Base-by-base conservation (phyloP, 2,329 filamentous ascomycete species). In the Periconia macrospinosa region DNA sequence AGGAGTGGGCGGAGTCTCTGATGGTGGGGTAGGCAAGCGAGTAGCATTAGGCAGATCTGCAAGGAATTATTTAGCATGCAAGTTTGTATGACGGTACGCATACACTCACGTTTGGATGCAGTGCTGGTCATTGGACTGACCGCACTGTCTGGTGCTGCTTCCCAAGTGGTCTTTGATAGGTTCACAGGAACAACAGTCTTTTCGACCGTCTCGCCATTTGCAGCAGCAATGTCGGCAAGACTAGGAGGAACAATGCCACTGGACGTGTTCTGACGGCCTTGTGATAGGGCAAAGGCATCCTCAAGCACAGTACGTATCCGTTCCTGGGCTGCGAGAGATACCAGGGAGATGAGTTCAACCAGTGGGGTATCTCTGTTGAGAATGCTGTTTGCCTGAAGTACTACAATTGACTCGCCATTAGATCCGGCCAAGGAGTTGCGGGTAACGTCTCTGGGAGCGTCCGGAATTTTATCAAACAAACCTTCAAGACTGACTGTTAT, bases 261-360 rank as follows among this genome's bases (percentile, higher is more conserved):
- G 1, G 92, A 90, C 18, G 88, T 90, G 55, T 83, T 86, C 68
- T 90, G 88, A 50, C 93, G 85, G 54, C 85, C 89, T 54, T 82
- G 81, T 2, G 91, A 84, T 44, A 96, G 76, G 10, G 82, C 81
- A 50, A 86, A 84, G 11, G 91, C 86, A 63, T 96, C 92, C 66
- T 92, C 89, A 3, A 97, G 69, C 30, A 97, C 75, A 13, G 86
- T 84, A 49, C 90, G 83, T 37, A 97, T 64, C 27, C 91, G 84
- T 62, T 95, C 89, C 68, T 93, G 91, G 10, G 91, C 87, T 17
- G 90, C 90, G 52, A 97, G 82, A 6, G 91, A 94, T 53, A 97
- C 72, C 15, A 97, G 79, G 23, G 90, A 89, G 43, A 97, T 76
- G 61, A 97, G 89, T 56, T 96, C 92, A 14, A 89, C 88, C 33